A percentile compares a stretch with the other conserved stretches of the same genome.
Evolutionary conservation across 208 protist genomes (phyloP).

Genomic region (Balamuthia mandrillaris): DNA sequence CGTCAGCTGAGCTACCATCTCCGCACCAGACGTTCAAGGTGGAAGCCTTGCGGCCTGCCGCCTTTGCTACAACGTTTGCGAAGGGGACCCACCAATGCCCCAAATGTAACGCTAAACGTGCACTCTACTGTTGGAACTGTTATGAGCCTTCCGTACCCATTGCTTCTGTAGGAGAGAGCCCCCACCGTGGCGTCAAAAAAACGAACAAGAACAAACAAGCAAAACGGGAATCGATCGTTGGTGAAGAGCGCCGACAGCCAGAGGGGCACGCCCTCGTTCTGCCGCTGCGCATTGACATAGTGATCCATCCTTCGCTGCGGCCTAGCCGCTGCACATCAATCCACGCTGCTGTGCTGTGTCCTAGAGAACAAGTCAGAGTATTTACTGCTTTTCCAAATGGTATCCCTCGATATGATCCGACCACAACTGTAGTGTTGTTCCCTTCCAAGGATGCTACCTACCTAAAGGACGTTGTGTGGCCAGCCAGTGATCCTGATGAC

Average conservation of each 20-base stretch:
- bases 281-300: background rate
- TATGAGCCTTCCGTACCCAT: background rate
- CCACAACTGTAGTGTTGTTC: too few species aligned
- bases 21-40: background rate
- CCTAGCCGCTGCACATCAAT: conserved; percentile 3
- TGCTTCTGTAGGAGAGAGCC: background rate
- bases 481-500: too few species aligned
- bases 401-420: too few species aligned
- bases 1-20: background rate
- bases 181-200: background rate
- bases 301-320: conserved; percentile 12
- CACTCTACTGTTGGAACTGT: conserved; percentile 29
- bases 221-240: background rate
- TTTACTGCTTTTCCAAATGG: too few species aligned
- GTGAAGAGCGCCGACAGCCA: background rate
- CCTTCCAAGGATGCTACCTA: too few species aligned
- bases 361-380: too few species aligned
- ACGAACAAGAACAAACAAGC: background rate
- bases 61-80: conserved; percentile 10
- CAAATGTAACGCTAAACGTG: background rate
- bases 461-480: too few species aligned
- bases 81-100: conserved; percentile 31
- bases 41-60: background rate
- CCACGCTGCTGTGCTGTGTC: background rate
- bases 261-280: background rate